Evolutionary conservation across 2,329 filamentous ascomycete genomes (phyloP), one percentile per base, ranked within the genome.

Genomic region (Thelonectria rubi): DNA sequence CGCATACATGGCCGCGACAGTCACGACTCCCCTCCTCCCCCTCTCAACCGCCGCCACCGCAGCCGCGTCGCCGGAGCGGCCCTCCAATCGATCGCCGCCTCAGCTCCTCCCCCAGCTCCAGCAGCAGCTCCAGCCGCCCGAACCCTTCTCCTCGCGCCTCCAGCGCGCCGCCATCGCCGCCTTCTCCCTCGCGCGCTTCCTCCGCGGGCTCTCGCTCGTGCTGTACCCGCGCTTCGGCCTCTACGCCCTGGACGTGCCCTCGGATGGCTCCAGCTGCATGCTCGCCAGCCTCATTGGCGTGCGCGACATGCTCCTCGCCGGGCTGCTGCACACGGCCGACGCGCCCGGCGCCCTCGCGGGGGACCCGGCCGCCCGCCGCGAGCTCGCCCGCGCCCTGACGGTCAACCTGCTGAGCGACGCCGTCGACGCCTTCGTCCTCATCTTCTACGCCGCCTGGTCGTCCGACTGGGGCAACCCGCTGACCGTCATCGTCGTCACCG

Each of bases 361-460:
- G 15, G 67, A 69, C 14, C 42, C 57, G 3, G 43, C 57, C 17
- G 65, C 62, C 26, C 64, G 66, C 42, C 69, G 70, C 50, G 74
- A 76, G 49, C 64, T 73, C 5, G 69, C 69, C 34, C 70, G 75
- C 54, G 74, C 74, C 3, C 65, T 76, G 30, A 69, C 71, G 11
- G 65, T 68, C 21, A 74, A 69, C 42, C 65, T 76, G 5, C 69
- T 75, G 20, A 74, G 72, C 63, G 75, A 76, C 66, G 73, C 73
- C 59, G 68, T 74, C 45, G 74, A 76, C 65, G 72, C 75, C 6
- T 75, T 74, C 26, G 69, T 75, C 40, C 66, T 76, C 54, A 74
- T 76, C 49, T 76, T 76, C 54, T 73, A 73, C 18, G 73, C 73
- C 17, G 74, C 73, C 1, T 74, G 73, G 69, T 70, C 70, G 1